Evolutionary conservation across 768 basidiomycete species (phyloP).

Genomic region (Pisolithus tinctorius): DNA sequence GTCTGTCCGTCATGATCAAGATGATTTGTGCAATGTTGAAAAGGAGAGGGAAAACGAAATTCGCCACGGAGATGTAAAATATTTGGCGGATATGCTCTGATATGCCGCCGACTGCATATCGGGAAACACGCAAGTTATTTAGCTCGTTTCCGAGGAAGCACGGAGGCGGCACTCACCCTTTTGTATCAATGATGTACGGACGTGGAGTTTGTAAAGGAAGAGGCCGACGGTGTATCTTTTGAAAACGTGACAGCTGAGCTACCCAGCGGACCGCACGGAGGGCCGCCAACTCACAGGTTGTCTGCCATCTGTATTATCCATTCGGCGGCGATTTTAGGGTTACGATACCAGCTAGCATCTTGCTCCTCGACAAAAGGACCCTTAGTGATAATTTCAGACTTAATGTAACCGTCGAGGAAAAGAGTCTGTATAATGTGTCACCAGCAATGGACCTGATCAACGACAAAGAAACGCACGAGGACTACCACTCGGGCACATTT

Average conservation of each 20-base stretch:
- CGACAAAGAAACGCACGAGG: constrained; percentile 1
- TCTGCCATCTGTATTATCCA: constrained; percentile 31
- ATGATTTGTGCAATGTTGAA: constrained; percentile 30
- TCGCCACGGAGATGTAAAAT: constrained; percentile 30
- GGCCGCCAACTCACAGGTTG: constrained; percentile 21
- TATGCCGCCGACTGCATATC: constrained; percentile 9
- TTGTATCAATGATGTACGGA: not conserved
- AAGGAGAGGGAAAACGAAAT: constrained; percentile 33
- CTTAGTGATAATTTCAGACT: not conserved
- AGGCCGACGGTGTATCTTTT: constrained; percentile 20
- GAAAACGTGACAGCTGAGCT: not conserved
- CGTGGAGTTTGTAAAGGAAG: constrained; percentile 21
- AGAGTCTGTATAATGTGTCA: not conserved
- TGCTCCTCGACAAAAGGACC: not conserved
- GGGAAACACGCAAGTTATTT: not conserved
- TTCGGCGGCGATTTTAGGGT: constrained; percentile 19
- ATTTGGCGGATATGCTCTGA: constrained; percentile 22
- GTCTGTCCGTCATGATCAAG: constrained; percentile 7
- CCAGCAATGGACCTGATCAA: not conserved
- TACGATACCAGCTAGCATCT: not conserved
- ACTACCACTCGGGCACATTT: constrained; percentile 25
- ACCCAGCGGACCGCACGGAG: no score
- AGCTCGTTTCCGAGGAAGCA: not conserved
- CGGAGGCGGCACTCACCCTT: not conserved
- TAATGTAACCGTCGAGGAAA: not conserved